Evolutionary conservation across 352 stramenopile species (phyloP).

Genomic region (Phytophthora melonis): DNA sequence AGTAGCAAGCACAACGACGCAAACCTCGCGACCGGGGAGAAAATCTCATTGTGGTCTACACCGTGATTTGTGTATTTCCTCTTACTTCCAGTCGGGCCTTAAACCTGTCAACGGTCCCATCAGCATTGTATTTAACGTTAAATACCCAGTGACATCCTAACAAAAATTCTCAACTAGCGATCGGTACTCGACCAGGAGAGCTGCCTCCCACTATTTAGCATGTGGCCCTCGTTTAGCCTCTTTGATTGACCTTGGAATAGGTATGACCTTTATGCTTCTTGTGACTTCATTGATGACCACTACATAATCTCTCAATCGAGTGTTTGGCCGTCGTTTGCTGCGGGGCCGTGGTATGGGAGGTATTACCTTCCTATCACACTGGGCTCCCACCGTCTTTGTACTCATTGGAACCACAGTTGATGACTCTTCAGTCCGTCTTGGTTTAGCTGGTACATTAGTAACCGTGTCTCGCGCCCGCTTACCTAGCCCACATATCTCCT

Average conservation of each 20-base stretch:
- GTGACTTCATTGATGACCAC: neutral
- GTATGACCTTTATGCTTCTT: neutral
- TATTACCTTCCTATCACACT: neutral
- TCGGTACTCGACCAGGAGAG: too few relatives aligned
- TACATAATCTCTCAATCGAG: neutral
- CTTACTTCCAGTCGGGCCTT: neutral
- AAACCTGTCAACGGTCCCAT: neutral
- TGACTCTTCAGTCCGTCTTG: neutral
- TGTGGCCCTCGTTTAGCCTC: neutral
- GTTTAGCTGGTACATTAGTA: neutral
- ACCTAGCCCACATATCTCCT: neutral
- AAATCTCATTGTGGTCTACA: neutral
- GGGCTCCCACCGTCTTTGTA: neutral
- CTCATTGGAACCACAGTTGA: neutral
- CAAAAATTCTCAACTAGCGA: neutral
- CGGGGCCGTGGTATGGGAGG: neutral
- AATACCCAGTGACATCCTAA: neutral
- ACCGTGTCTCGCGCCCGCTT: neutral
- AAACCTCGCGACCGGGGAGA: neutral
- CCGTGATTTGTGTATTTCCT: neutral
- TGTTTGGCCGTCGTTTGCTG: neutral
- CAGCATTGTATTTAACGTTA: neutral
- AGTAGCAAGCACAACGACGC: slow-evolving; percentile 6
- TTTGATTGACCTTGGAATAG: neutral
- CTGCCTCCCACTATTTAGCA: too few relatives aligned